Conservation (phyloP, 2,329 filamentous ascomycete genomes). For the Nemania sp. region DNA sequence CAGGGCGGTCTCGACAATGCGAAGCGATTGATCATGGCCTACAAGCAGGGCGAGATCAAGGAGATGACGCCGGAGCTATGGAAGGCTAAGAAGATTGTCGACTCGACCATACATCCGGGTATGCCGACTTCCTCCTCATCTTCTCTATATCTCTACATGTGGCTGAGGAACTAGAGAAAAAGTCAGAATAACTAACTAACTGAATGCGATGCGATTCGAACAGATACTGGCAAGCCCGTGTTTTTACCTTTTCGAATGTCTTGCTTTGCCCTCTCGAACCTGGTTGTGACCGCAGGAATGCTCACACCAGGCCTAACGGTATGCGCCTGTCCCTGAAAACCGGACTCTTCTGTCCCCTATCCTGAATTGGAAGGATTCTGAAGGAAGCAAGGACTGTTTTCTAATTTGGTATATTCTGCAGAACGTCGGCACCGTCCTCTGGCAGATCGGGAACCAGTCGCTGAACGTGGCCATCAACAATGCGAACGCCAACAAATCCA, state of each 20-base stretch:
- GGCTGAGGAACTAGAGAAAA: too few species aligned
- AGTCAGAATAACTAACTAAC: too few species aligned
- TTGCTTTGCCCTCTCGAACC: slow-evolving; percentile 87
- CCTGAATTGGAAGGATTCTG: neutral
- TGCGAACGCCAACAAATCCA: slow-evolving; percentile 97
- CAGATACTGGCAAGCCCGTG: slow-evolving; percentile 90
- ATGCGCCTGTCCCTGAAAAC: too few species aligned
- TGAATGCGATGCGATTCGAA: neutral
- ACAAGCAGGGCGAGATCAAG: slow-evolving; percentile 80
- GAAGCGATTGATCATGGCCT: slow-evolving; percentile 77
- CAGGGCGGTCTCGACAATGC: slow-evolving; percentile 79
- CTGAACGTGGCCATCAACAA: slow-evolving; percentile 98
- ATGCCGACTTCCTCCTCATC: slow-evolving; percentile 39
- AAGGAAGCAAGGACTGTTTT: slow-evolving; percentile 18
- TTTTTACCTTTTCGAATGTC: slow-evolving; percentile 98
- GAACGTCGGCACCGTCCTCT: slow-evolving; percentile 83
- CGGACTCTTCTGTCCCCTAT: too few species aligned
- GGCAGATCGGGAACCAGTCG: slow-evolving; percentile 96
- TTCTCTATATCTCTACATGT: neutral
- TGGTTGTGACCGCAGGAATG: slow-evolving; percentile 96
- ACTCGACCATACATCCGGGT: slow-evolving; percentile 95
- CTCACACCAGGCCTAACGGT: slow-evolving; percentile 83
- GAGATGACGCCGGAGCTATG: slow-evolving; percentile 90
- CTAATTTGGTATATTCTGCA: slow-evolving; percentile 38
- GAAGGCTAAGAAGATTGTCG: slow-evolving; percentile 95